Percentiles rank a stretch among this genome's conserved stretches.
phyloP scores from a whole-genome alignment of 1,139 yeast genomes.

The Saccharomyces hybrid region DNA sequence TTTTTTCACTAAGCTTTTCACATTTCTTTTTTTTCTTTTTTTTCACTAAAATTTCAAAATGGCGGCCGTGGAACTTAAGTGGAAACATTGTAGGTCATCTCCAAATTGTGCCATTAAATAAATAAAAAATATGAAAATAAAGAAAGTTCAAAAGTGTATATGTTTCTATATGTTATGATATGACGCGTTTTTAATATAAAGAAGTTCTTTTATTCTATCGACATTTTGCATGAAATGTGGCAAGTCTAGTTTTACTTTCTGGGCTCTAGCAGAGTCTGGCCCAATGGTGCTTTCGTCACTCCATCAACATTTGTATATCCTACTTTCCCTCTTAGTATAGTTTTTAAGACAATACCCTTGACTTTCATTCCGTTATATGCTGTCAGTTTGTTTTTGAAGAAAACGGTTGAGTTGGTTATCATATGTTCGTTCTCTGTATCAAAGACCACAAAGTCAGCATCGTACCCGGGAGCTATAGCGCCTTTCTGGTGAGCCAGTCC shows the following conservation, averaged over 20 bases:
- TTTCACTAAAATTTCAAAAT: neutral
- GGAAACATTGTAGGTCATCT: neutral
- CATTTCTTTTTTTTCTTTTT: neutral
- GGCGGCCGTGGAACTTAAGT: neutral
- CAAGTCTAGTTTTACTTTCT: neutral
- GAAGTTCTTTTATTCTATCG: neutral
- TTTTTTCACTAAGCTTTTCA: neutral
- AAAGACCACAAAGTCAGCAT: conserved; percentile 81
- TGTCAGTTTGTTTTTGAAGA: conserved; percentile 77
- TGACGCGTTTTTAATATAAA: neutral
- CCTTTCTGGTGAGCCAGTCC: conserved; percentile 74
- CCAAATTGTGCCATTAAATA: neutral
- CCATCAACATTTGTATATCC: conserved; percentile 56
- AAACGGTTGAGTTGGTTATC: conserved; percentile 52
- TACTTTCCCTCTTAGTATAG: conserved; percentile 66
- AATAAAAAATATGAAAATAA: neutral
- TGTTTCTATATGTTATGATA: neutral
- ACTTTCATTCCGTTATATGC: conserved; percentile 71
- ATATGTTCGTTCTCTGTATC: conserved; percentile 53
- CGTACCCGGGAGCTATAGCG: conserved; percentile 58
- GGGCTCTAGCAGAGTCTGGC: conserved; percentile 53
- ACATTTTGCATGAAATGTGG: neutral
- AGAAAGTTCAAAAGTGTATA: neutral
- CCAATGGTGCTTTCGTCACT: conserved; percentile 47
- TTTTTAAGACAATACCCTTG: conserved; percentile 67